Evolutionary conservation across 306 rosid genomes (phyloP), one percentile per base, ranked within the genome.

Genomic region (Begonia fuchsioides): DNA sequence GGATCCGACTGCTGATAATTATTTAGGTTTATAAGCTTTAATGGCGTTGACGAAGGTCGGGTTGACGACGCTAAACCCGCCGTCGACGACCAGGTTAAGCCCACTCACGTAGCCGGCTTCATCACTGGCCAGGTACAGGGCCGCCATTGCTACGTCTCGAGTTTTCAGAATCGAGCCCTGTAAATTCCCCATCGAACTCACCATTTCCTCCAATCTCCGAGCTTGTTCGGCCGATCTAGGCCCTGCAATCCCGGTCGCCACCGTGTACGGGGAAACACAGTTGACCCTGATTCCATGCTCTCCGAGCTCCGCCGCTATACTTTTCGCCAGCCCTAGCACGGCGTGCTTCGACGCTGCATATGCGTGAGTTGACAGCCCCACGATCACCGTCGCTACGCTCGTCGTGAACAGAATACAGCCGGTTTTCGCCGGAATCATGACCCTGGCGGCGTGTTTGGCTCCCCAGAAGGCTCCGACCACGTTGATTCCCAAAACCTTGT

Each of bases 371-470:
- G 64, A 53, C 2, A 68, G 52, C 9, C 73, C 73, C 1, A 56
- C 60, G 13, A 62, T 62, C 9, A 19, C 16, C 1, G 68, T 32
- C 4, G 64, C 15, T 0, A 49, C 49, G 13, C 73, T 68, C 9
- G 61, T 11, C 1, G 73, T 68, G 43, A 68, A 68, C 5, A 68
- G 15, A 16, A 68, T 68, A 60, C 64, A 52, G 1, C 73, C 73
- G 1, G 38, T 57, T 19, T 55, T 16, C 10, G n/a, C 45, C 0
- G 73, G 73, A 0, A 62, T 38, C 73, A 68, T 68, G n/a, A 62
- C 73, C 41, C 73, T 68, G 3, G 64, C 56, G 3, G 61, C 68
- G 10, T 68, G 73, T 45, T 68, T 68, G 49, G 73, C 73, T 16
- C 64, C 64, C 17, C 65, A 50, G 35, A 68, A 62, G 11, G 60